Evolutionary conservation across 164 flowering plant species (phyloP), one percentile per base, ranked within the genome.

Genomic region (Pachysandra terminalis): DNA sequence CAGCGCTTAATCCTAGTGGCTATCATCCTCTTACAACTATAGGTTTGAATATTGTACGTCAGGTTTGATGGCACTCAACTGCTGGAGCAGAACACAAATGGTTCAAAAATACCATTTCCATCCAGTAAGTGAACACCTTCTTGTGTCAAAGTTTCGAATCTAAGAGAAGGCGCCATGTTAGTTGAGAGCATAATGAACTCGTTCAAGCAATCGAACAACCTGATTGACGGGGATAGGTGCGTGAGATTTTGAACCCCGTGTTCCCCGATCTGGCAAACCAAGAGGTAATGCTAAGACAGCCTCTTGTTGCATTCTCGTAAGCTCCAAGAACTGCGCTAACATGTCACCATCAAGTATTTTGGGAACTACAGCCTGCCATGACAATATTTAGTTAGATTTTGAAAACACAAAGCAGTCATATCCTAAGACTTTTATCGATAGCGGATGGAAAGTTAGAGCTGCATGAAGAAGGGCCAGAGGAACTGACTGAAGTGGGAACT

Each of bases 261-360:
- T 74, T 24, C 68, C 72, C 14, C 68, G 63, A 66, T 79, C 77
- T 5, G 78, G 66, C 32, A 82, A 35, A 14, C 67, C 73, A 55
- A 73, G 68, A 21, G 91, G 84, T 23, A 74, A 64, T 55, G 82
- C 73, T 52, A 94, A 65, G 55, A 95, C 79, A 12, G 84, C 87
- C 71, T 89, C 92, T 75, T 95, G 98, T 71, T 90, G 96, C 74
- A 77, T 61, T 67, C 82, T 89, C 12, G 97, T 95, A 21, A 95
- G 92, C 80, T 95, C 98, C 82, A 95, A 79, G 78, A 95, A 91
- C 77, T 95, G 97, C 35, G 86, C 74, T 51, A 95, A 79, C 95
- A 95, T 82, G 82, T 95, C 98, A 22, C 98, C 97, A 67, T 95
- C 98, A 28, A 95, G 93, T 25, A 91, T 90, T 73, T 81, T 80